Evolutionary conservation across 2,329 filamentous ascomycete genomes (phyloP).

Genomic region (Curvularia hawaiiensis): DNA sequence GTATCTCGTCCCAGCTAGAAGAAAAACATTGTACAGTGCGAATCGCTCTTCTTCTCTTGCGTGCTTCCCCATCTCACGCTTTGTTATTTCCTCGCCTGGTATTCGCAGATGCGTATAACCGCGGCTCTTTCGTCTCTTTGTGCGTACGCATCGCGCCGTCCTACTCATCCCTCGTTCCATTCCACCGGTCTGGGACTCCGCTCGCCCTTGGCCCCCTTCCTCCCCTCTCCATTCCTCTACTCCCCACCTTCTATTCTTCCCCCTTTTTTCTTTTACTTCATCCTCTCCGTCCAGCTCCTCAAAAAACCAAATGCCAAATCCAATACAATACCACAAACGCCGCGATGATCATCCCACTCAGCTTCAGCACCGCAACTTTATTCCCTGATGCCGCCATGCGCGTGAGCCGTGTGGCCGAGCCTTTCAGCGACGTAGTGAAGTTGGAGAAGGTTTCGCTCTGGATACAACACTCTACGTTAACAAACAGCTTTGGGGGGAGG

Average conservation of each 20-base stretch:
- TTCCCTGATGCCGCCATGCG: constrained; percentile 93
- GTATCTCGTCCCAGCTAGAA: neutral
- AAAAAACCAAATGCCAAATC: constrained; percentile 50
- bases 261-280: neutral
- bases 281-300: neutral
- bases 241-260: neutral
- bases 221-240: too few relatives aligned
- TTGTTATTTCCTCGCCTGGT: neutral
- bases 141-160: too few relatives aligned
- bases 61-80: neutral
- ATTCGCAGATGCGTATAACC: neutral
- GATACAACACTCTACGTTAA: neutral
- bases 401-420: constrained; percentile 79
- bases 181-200: too few relatives aligned
- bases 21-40: neutral
- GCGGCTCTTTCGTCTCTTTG: too few relatives aligned
- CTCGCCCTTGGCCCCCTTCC: too few relatives aligned
- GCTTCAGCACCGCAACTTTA: constrained; percentile 86
- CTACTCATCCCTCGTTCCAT: too few relatives aligned
- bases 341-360: constrained; percentile 81
- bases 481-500: neutral
- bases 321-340: constrained; percentile 78
- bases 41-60: too few relatives aligned
- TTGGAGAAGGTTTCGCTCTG: constrained; percentile 92
- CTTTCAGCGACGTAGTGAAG: constrained; percentile 81